Evolutionary conservation across 805 yeast species (phyloP).

Genomic region (Saccharomycopsis fermentans): DNA sequence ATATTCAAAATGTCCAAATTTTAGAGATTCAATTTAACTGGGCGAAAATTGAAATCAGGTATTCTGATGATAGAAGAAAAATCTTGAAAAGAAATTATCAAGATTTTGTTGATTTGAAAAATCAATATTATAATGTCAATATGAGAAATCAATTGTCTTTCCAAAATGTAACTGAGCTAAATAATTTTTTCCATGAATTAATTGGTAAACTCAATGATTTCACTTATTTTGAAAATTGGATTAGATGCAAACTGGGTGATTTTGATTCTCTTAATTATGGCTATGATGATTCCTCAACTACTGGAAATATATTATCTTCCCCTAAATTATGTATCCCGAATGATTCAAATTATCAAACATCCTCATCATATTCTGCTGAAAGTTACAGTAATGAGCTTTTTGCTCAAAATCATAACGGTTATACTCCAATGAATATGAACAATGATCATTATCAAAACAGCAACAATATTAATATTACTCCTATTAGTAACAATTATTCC

Average conservation of each 20-base stretch:
- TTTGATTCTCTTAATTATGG: conserved; percentile 18
- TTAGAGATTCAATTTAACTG: conserved; percentile 36
- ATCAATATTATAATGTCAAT: conserved; percentile 23
- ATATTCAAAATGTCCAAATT: conserved; percentile 28
- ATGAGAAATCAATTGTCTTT: conserved; percentile 5
- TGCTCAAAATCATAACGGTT: not conserved
- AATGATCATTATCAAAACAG: not conserved
- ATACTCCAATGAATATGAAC: not conserved
- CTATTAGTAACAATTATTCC: not conserved
- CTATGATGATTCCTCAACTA: not conserved
- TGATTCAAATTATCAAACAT: not conserved
- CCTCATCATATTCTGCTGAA: not conserved
- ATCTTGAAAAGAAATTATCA: conserved; percentile 40
- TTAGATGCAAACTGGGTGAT: conserved; percentile 25
- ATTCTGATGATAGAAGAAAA: conserved; percentile 28
- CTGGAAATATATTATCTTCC: conserved; percentile 5
- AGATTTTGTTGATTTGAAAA: conserved; percentile 37
- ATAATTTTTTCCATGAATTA: conserved; percentile 30
- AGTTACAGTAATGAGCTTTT: not conserved
- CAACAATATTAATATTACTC: not conserved
- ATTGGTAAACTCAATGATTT: conserved; percentile 27
- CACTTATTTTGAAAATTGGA: conserved; percentile 25
- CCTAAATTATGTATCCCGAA: conserved; percentile 12
- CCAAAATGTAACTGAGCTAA: conserved; percentile 32
- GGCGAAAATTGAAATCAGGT: conserved; percentile 38